A percentile compares a stretch with the other conserved stretches of the same genome.
These are phyloP conservation scores for Lepidium campestre DNA, from an alignment of 441 rosid genomes.

Conservation along the genomic window DNA sequence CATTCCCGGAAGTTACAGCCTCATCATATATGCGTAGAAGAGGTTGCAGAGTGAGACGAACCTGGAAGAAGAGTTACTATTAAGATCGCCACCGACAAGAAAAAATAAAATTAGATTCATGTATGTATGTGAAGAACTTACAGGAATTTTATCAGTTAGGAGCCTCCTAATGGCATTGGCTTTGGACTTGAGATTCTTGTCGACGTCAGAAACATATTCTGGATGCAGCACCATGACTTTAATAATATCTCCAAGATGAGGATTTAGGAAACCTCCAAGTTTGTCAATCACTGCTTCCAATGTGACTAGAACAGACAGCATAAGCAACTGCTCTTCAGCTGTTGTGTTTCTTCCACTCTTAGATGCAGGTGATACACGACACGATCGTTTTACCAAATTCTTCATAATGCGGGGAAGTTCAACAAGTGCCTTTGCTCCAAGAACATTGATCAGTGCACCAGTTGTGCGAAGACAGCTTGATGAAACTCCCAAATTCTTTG, in stretches of 20 bases:
- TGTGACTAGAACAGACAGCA: conserved; percentile 60
- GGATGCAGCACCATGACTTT: conserved; percentile 61
- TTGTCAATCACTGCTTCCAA: conserved; percentile 88
- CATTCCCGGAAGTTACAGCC: conserved; percentile 73
- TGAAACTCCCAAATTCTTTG: conserved; percentile 52
- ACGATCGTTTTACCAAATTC: conserved; percentile 45
- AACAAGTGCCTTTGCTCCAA: conserved; percentile 78
- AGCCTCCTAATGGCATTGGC: conserved; percentile 69
- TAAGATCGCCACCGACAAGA: background rate
- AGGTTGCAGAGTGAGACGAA: conserved; percentile 83
- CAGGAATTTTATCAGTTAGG: conserved; percentile 75
- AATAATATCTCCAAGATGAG: conserved; percentile 73
- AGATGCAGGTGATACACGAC: conserved; percentile 27
- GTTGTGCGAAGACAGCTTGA: conserved; percentile 77
- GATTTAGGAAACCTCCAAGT: conserved; percentile 91
- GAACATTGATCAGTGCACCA: conserved; percentile 75
- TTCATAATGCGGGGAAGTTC: conserved; percentile 82
- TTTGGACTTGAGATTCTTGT: conserved; percentile 62
- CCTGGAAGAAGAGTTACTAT: conserved; percentile 38
- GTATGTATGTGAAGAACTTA: conserved; percentile 36
- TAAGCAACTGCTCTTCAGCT: conserved; percentile 30
- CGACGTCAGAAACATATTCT: conserved; percentile 49
- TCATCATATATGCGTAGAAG: conserved; percentile 58
- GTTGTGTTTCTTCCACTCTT: conserved; percentile 24
- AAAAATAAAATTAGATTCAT: background rate